Base-by-base conservation (phyloP, 2,329 filamentous ascomycete genomes). In the Acrocalymma vagum region DNA sequence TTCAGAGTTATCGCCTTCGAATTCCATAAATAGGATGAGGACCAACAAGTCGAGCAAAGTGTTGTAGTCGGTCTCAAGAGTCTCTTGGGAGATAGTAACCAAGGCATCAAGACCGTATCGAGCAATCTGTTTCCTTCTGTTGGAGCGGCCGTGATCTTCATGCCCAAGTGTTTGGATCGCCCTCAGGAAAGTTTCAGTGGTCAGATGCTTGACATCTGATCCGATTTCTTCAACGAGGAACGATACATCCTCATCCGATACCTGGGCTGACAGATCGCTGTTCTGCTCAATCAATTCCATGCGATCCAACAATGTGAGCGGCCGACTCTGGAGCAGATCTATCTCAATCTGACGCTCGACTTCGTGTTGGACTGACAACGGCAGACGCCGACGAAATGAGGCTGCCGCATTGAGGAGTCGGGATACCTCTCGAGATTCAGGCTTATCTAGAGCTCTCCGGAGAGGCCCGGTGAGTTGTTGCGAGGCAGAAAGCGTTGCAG, bases 21-120 rank as follows among this genome's bases (percentile, higher is more conserved):
- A 86, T 65, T 94, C 87, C 78, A 97, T 87, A 67, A 96, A 91
- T 8, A 94, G 80, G 11, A 95, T 78, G 6, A 99, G 78, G 3
- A 94, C 79, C 3, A 97, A 75, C 42, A 97, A 82, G 60, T 93
- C 90, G 48, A 95, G 84, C 34, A 95, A 83, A 7, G 94, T 77
- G 45, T 83, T 83, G 72, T 85, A 85, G 45, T 88, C 86, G 21
- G 89, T 72, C 34, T 87, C 79, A 6, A 94, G 80, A 9, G 82
- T 86, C 62, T 97, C 91, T 60, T 93, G 87, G 0, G 88, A 84
- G 6, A 90, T 86, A 47, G 85, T 85, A 9, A 95, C 81, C 10
- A 91, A 76, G 2, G 91, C 73, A 53, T 84, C 88, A 26, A 84
- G 82, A 13, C 93, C 93, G 62, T 93, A 91, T 28, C 85, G 81